Evolutionary conservation across 495 filamentous ascomycete genomes (phyloP), one percentile per base, ranked within the genome.

Genomic region (Hyaloscypha bicolor): DNA sequence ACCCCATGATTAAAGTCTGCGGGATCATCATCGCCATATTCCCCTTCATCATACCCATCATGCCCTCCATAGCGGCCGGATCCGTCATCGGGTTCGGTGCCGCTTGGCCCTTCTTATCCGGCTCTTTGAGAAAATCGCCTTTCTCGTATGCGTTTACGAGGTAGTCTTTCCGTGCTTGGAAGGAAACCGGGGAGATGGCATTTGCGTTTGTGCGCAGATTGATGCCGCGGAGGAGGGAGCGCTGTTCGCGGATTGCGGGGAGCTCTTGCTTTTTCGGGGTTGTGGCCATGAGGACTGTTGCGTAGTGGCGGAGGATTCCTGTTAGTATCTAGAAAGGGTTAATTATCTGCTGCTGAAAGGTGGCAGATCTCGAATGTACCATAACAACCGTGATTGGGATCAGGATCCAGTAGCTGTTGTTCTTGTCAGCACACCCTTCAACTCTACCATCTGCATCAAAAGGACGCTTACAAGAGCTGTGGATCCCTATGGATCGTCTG

Each of bases 11-110:
- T 77, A 98, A 78, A 4, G 94, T 98, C 77, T 99, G 96, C 56
- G 95, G 96, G 51, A 99, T 93, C 85, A 99, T 98, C 95, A 97
- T 98, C 70, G 94, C 93, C 92, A 99, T 97, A 74, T 99, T 97
- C 60, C 93, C 93, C 87, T 97, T 99, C 88, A 98, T 92, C 93
- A 96, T 96, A 64, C 94, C 94, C 95, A 98, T 98, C 94, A 98
- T 97, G 64, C 92, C 93, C 75, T 98, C 96, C 96, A 98, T 99
- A 58, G 91, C 93, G 59, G 89, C 91, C n/a, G 95, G 95, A 78
- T 99, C 95, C 39, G 89, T 91, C 91, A 98, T 94, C 22, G 96
- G 95, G 78, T 99, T 98, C 60, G 92, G 88, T 14, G 92, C 90
- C 30, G 93, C 90, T 78, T 97, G 91, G 59, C 93, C 94, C 67